A percentile compares a stretch with the other conserved stretches of the same genome.
Evolutionary conservation across 164 flowering plant genomes (phyloP).

Genomic region (Vitis vinifera): ASM3070453v1 NC_081816.1:9777001-9777500

Average conservation of each 20-base stretch:
- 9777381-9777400: no score
- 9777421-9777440: not conserved
- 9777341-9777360: no score
- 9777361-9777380: no score
- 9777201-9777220: slow-evolving; percentile 81
- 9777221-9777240: slow-evolving; percentile 84
- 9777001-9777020: no score
- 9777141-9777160: not conserved
- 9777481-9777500: not conserved
- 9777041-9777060: no score
- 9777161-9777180: slow-evolving; percentile 62
- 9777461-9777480: not conserved
- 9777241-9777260: slow-evolving; percentile 65
- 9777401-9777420: no score
- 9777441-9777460: not conserved
- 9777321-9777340: no score
- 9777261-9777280: not conserved
- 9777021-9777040: no score
- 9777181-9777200: slow-evolving; percentile 62
- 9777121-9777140: not conserved
- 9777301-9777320: not conserved
- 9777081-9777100: no score
- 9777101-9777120: no score
- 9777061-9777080: no score
- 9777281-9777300: not conserved